Evolutionary conservation across 306 rosid genomes (phyloP), one percentile per base, ranked within the genome.

Genomic region (Cyclanthera cordifolia): DNA sequence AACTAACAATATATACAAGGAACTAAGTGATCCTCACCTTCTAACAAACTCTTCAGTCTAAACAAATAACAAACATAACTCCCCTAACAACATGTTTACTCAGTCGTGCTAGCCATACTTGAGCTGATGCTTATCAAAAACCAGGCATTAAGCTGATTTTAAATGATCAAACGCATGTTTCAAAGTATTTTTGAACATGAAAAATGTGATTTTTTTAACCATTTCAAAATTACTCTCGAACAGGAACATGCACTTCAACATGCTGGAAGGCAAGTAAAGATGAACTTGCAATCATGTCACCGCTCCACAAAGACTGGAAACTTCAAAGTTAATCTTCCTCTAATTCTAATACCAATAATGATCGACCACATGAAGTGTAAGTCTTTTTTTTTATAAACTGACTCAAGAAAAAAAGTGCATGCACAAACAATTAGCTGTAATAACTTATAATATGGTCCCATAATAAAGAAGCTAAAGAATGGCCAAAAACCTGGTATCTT

Each of bases 401-500:
- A 11, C 49, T 2, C n/a, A 34, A 69, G 30, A 19, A 69, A 49
- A 56, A 2, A 2, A 9, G 25, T 24, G 23, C 3, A 24, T 15
- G 24, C 13, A 17, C n/a, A 50, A 10, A 50, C 5, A 1, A 50
- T 9, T 50, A 50, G 19, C 17, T 4, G 6, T 32, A 49, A 68
- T 0, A 8, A 46, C 55, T 8, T 45, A 37, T 14, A 27, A 39
- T 1, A 24, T 64, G 27, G 67, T 2, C 13, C 8, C 14, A 8
- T 16, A 43, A 59, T 41, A 46, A 52, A 70, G 8, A 74, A 75
- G 69, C 46, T n/a, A 53, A 48, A 51, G 75, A 54, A 77, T 56
- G 63, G 63, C 25, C 67, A 30, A 71, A 53, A 76, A 93, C 99
- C 97, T 94, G 97, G 74, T 94, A 94, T 80, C 99, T 85, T 79